Base-by-base conservation (phyloP, 306 rosid species). In the Vigna hirtella region DNA sequence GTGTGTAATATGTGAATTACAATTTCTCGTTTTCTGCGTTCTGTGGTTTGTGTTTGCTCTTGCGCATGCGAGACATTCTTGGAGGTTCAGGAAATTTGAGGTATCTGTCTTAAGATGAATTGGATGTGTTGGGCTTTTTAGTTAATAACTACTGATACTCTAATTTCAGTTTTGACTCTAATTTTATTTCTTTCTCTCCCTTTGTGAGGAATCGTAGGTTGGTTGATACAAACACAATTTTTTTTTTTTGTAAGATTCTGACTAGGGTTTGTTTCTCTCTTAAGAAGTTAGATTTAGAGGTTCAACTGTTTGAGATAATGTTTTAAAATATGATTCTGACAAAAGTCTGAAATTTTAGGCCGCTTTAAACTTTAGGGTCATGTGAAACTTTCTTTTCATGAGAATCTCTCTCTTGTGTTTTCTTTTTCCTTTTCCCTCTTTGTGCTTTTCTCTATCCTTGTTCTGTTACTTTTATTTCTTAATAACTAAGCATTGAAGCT, bases 341-440 rank as follows among this genome's bases (percentile, higher is more conserved):
- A 77, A 86, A 61, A 85, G 89, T 82, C 66, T 81, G 78, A 63
- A 40, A 72, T 83, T 86, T 82, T 87, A 61, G 36, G 79, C 69
- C 81, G 72, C 91, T 85, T 88, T 88, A 79, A 73, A 74, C 90
- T 87, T 88, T 85, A 76, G 82, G 74, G 86, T 87, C 91, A 83
- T 86, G 87, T 73, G 87, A 83, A 72, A 66, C 81, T 82, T 66
- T 83, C 85, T 89, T 86, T 36, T 87, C 79, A 32, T 49, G 82
- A 81, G 89, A 93, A 87, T 90, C 87, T 86, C 57, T 66, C 45
- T 42, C 45, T 40, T 2, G 26, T 58, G 13, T 56, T 13, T 26
- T 73, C 66, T 80, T 86, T 77, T 11, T 5, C 42, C 13, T 5
- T 45, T 34, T 62, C 7, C 1, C 14, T 64, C 83, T 83, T 80